Evolutionary conservation across 192 early-diverging fungal species (phyloP), one percentile per base, ranked within the genome.

Genomic region (Coemansia nantahalensis): DNA sequence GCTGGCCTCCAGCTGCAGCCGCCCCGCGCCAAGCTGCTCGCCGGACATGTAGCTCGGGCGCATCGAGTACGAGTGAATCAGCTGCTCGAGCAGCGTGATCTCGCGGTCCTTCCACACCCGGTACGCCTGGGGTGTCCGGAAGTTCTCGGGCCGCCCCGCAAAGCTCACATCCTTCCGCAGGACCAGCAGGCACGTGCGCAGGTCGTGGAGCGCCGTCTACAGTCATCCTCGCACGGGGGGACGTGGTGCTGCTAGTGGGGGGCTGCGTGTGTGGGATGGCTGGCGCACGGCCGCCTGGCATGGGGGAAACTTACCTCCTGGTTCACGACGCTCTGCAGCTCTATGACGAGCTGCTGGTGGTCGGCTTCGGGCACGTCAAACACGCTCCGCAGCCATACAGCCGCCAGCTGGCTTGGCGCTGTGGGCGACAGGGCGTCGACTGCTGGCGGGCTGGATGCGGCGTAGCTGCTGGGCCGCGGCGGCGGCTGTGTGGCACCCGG

Each of bases 91-190:
- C 39, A 52, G 48, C 3, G 60, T 71, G 33, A 63, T 56, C 42
- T 78, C 75, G 49, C 75, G 75, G 28, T 66, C 62, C 63, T 78
- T 78, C 75, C 75, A 78, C 31, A 62, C 22, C 1, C 51, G 54
- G 45, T 78, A 78, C 22, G 63, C 59, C 21, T 66, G 68, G 8
- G 23, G 39, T 6, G 63, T 53, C 22, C 57, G 46, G 46, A 78
- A 78, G 41, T 71, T 43, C 7, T 51, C 64, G 0, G 75, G 75
- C 35, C 51, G 62, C 5, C 75, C 75, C 12, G 68, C 62, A 62
- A 78, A 78, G 50, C 68, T 67, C 34, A 56, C 45, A 44, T 78
- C 59, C 32, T 54, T 54, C 55, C 67, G 71, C 17, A 71, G 51
- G 3, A 78, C 55, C 36, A 61, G 26, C 35, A 78, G 21, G 13